These are phyloP conservation scores for Lumnitzera littorea DNA, from an alignment of 345 rosid genomes.

Conservation along the genomic window DNA sequence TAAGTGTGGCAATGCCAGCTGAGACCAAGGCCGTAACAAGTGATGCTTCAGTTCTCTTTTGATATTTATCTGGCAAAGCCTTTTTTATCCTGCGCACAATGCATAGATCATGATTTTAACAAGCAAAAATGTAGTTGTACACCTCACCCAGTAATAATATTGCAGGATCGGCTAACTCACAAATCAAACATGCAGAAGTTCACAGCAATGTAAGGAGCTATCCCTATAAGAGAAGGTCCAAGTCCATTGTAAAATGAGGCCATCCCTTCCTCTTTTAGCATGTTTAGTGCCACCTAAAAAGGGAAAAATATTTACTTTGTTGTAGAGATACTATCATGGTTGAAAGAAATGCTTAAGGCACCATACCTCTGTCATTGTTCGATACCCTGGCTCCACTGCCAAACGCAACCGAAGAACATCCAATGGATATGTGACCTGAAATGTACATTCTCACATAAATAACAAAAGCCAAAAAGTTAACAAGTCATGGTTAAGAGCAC, in stretches of 20 bases:
- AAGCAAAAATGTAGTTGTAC: neutral
- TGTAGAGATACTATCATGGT: neutral
- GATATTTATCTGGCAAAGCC: conserved; percentile 76
- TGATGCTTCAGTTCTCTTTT: conserved; percentile 68
- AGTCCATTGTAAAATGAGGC: conserved; percentile 87
- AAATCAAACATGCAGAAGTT: conserved; percentile 91
- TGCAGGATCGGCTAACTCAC: conserved; percentile 42
- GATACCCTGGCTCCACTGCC: conserved; percentile 88
- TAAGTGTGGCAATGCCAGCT: conserved; percentile 76
- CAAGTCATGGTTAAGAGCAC: too few relatives aligned
- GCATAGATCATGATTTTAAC: neutral
- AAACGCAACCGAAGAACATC: conserved; percentile 89
- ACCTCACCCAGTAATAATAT: conserved; percentile 1
- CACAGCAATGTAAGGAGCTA: conserved; percentile 95
- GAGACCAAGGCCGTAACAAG: conserved; percentile 78
- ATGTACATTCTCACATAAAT: neutral
- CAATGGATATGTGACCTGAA: conserved; percentile 86
- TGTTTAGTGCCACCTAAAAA: conserved; percentile 73
- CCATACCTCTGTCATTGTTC: conserved; percentile 80
- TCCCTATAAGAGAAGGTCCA: conserved; percentile 88
- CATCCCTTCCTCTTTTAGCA: conserved; percentile 91
- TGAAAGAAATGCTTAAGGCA: neutral
- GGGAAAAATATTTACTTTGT: conserved; percentile 7
- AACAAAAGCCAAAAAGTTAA: too few relatives aligned
- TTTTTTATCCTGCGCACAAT: conserved; percentile 68